Base-by-base conservation (phyloP, 2,329 filamentous ascomycete genomes). In the Xylaria sp. region DNA sequence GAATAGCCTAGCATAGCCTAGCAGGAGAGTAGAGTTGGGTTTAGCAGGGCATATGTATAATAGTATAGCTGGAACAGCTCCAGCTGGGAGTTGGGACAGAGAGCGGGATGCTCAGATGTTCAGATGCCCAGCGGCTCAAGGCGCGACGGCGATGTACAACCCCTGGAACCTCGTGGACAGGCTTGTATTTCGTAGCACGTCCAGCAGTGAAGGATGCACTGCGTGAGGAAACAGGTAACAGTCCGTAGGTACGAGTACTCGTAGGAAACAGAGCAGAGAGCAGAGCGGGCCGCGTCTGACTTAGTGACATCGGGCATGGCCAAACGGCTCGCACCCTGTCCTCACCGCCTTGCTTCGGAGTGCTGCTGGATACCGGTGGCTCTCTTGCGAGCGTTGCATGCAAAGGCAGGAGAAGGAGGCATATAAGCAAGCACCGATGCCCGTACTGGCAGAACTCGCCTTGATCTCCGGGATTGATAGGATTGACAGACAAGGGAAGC, bases 291-390 rank as follows among this genome's bases (percentile, higher is more conserved):
- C 42, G 55, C 58, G 66, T 63, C 67, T 69, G 68, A 64, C 67
- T 66, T 46, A 46, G 42, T 46, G 42, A 46, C 42, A 46, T 46
- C 57, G 61, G 61, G 54, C 30, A 58, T 50, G 54, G 67, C 72
- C 72, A 73, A 73, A 73, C 72, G 71, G 70, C 71, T 73, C 65
- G 61, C 68, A 71, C 68, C 71, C 71, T 71, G 52, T 62, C 11
- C 66, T 72, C 71, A 73, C 72, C 72, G 72, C 72, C 70, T 71
- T 69, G 67, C 64, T 63, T 69, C 65, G 68, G 68, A 65, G 66
- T 64, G 60, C 62, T 61, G 53, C 62, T 61, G 53, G 51, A 59
- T 55, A 55, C 57, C 54, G 55, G 53, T 58, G 39, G 57, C 42
- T 53, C 52, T 42, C 11, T 63, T 68, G 69, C 71, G 68, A 69